Base-by-base conservation (phyloP, 2,329 filamentous ascomycete species). In the Neophaeococcomyces aloes region DNA sequence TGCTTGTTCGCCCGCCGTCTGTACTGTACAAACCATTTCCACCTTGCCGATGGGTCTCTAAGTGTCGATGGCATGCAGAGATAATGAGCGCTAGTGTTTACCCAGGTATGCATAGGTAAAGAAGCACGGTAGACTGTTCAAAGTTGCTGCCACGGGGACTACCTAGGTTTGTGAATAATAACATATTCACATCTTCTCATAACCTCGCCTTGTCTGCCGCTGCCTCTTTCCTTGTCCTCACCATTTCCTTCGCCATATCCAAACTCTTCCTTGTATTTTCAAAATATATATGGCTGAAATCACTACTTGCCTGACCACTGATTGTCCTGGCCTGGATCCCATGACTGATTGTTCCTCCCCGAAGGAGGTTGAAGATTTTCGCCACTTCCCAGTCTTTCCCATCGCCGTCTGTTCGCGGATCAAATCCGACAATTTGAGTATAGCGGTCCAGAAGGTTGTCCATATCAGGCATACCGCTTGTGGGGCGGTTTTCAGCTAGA, bases 261-360 rank as follows among this genome's bases (percentile, higher is more conserved):
- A 50, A 25, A 39, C 38, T 46, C 42, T 38, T 46, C 25, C 31
- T 38, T 7, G 48, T 50, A 27, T 50, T 50, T 27, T 46, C 30
- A 27, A 50, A 50, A 31, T 50, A 50, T 1, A 48, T 18, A 27
- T 48, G 46, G 13, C 38, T 44, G 17, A 46, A 46, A 7, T 50
- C 48, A 29, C 46, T 48, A 34, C 48, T 50, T 27, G 48, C 48
- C 42, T 50, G 48, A n/a, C 48, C 48, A 18, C 35, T 47, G 29
- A 48, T 44, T 10, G 48, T 50, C 18, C 48, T 30, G 3, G 48
- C 48, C 21, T 50, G 48, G 35, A 50, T 50, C n/a, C 48, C 48
- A 31, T 50, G 48, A 15, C 29, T 38, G 27, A 50, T 50, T n/a
- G 48, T 50, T 11, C 34, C 48, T 7, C 48, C 48, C 11, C 48